Conservation (phyloP, 495 filamentous ascomycete genomes). For the Neurospora sp. region DNA sequence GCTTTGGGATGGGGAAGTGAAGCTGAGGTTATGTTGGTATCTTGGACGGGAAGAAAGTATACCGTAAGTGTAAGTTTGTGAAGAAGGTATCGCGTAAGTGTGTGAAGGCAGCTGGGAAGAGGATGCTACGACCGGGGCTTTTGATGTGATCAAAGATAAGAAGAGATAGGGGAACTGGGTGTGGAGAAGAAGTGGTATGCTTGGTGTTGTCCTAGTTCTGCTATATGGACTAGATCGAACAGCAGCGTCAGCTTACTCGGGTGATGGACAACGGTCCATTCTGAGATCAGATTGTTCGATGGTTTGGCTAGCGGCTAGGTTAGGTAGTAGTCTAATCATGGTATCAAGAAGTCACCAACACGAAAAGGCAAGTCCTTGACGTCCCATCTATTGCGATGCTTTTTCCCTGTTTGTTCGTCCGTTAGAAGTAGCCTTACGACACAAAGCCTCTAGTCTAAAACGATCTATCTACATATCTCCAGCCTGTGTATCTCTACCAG, state of each 20-base stretch:
- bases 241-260: not conserved
- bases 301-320: not conserved
- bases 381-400: not conserved
- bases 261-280: not conserved
- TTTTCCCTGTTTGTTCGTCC: not conserved
- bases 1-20: not conserved
- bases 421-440: not conserved
- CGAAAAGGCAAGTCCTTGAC: not conserved
- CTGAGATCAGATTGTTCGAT: not conserved
- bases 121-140: not conserved
- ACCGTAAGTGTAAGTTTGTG: not conserved
- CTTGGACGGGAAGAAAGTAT: not conserved
- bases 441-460: not conserved
- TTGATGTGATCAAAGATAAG: not conserved
- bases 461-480: not conserved
- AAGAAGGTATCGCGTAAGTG: not conserved
- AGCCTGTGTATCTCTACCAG: not conserved
- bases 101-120: not conserved
- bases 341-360: too few species aligned
- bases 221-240: not conserved
- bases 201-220: not conserved
- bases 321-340: not conserved
- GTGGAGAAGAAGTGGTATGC: not conserved
- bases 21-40: not conserved
- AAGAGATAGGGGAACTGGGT: not conserved